Evolutionary conservation across 805 yeast species (phyloP), one percentile per base, ranked within the genome.

Genomic region (Naumovozyma baii): DNA sequence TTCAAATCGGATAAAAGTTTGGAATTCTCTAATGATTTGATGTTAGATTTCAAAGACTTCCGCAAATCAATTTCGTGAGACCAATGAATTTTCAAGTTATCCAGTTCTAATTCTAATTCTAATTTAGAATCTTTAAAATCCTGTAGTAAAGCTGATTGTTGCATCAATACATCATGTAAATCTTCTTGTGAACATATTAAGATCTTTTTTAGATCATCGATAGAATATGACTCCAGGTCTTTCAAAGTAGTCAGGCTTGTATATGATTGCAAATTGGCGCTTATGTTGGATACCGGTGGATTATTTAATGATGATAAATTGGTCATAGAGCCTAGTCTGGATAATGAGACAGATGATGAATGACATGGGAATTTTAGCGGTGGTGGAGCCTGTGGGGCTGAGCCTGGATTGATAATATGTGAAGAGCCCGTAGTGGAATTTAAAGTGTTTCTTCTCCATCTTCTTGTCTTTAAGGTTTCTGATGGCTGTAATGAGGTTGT

Each of bases 181-280:
- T 59, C 62, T 39, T 58, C 62, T 39, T 59, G 63, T 1, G 62
- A 51, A 39, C 59, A 55, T 3, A 56, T 52, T 31, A 60, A 40
- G 16, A 59, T 56, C 30, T 50, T 54, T 32, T 59, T 58, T 45
- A 59, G 42, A 39, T 59, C 62, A 3, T 52, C 57, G 17, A 59
- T 58, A 9, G 60, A 50, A 38, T 44, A 58, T 29, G 47, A 35
- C 22, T 58, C 61, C 38, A 59, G 36, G 39, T 55, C 59, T 38
- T 57, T 48, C 18, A 59, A 41, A 13, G 52, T 46, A 5, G 59
- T 54, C 25, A 59, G 37, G 28, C 45, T 49, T 5, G 60, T 51
- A 33, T 55, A 58, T 1, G 59, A 51, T 5, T 60, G 55, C 3
- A 42, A 26, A 7, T 42, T 41, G 2, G 45, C 41, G 17, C 44